phyloP scores from a whole-genome alignment of 129 eudicot species.

The Saposhnikovia divaricata region DNA sequence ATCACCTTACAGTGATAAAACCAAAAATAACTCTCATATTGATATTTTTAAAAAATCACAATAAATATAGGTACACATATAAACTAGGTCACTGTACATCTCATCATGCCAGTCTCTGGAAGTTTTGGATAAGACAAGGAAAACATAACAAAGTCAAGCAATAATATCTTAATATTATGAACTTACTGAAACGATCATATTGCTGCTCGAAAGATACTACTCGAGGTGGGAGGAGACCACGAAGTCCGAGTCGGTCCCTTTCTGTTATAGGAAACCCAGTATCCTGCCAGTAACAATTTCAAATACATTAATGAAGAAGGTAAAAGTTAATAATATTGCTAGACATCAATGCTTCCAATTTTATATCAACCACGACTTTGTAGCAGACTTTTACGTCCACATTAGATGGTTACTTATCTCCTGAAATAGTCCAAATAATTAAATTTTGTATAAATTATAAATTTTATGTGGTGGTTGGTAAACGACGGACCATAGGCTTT shows the following conservation, averaged over 20 bases:
- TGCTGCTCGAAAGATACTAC: conserved; percentile 95
- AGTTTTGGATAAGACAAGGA: not conserved
- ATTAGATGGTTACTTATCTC: not conserved
- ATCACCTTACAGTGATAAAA: not conserved
- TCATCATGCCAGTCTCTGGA: no score
- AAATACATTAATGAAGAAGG: not conserved
- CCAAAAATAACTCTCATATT: no score
- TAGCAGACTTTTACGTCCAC: not conserved
- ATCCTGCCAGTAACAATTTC: conserved; percentile 50
- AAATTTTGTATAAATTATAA: not conserved
- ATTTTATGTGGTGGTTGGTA: not conserved
- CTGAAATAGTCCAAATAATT: not conserved
- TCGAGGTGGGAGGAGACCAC: conserved; percentile 99
- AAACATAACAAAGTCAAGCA: not conserved
- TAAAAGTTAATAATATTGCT: not conserved
- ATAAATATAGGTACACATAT: not conserved
- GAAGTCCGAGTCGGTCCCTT: conserved; percentile 96
- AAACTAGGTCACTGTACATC: not conserved
- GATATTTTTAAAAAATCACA: not conserved
- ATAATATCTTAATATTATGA: not conserved
- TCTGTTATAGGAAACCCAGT: conserved; percentile 96
- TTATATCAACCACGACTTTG: not conserved
- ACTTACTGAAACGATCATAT: conserved; percentile 90
- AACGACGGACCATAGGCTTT: not conserved
- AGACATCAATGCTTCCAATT: not conserved